Base-by-base conservation (phyloP, 768 basidiomycete species). In the Pisolithus sp. region DNA sequence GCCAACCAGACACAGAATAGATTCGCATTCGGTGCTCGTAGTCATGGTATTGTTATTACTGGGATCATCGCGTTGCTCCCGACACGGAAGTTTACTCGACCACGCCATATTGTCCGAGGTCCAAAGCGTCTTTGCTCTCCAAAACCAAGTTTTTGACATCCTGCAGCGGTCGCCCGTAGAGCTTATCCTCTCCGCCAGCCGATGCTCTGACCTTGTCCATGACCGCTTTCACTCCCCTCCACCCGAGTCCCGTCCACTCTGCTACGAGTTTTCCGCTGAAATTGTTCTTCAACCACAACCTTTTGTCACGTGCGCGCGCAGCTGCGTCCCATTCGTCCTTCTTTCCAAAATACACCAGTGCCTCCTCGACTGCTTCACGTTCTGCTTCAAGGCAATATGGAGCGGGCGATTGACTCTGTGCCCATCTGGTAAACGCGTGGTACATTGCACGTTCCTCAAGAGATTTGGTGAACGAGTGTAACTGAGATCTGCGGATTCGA, bases 391-490 rank as follows among this genome's bases (percentile, higher is more conserved):
- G 51, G 18, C 55, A 50, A 7, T 50, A 53, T 39, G 54, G 51
- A 8, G 62, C 21, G 7, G 54, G 47, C 0, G 31, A 30, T 46
- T 53, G 64, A 38, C 60, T 64, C 28, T 70, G 60, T 9, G 71
- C 76, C 76, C 77, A 86, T 7, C 67, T 57, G 5, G 82, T 67
- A 50, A 86, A 88, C 46, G 77, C 74, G 9, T 67, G 62, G 57
- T 83, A 85, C 83, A 86, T 83, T 38, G 57, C 67, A 17, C 86
- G 74, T 17, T 73, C 28, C 61, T 60, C 52, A 71, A 73, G 46
- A 72, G 73, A 56, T 79, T 81, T 57, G 59, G 66, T 46, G 71
- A 68, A 13, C 71, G 73, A 10, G 60, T 57, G 50, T 74, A 74
- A 40, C 43, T 62, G 37, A 58, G 64, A 50, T 49, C 61, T 51